Evolutionary conservation across 2,329 filamentous ascomycete genomes (phyloP), one percentile per base, ranked within the genome.

Genomic region (Penicillium olsonii): DNA sequence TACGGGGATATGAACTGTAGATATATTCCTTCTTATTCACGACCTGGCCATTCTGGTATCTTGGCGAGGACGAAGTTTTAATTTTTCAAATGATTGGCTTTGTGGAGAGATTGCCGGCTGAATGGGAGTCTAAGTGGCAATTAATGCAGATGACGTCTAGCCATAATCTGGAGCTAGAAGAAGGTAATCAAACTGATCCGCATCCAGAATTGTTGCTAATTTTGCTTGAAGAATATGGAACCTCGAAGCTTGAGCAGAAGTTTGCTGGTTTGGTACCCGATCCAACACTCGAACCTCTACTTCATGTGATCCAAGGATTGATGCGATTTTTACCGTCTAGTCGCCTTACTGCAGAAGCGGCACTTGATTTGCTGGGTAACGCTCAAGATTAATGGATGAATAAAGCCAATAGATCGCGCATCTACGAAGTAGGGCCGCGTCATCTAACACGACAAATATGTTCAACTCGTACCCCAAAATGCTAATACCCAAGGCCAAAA

Each of bases 11-110:
- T 51, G 1, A 46, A 37, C 4, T 46, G 1, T 45, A 60, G 59
- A 60, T 60, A 40, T 60, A 64, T 48, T 43, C 45, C 3, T 56
- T 64, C 20, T 18, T 62, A 27, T 60, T 64, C 29, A 48, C 24
- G 14, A 29, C 33, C 38, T 50, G 24, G 4, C 56, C 50, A 18
- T 64, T 62, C 42, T 48, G 17, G 29, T 62, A 57, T 41, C 41
- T 59, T 33, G 50, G 47, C 17, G 50, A 56, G 0, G 50, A 55
- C 27, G 49, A 57, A n/a, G 48, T 40, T 17, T 24, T 57, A 4
- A 33, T 59, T 22, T 40, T 33, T 14, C 56, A 64, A 34, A 62
- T 63, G 58, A 57, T 63, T 44, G 45, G 45, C 4, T 59, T 60
- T 35, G 50, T 62, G 39, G 60, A 54, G 41, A 42, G 33, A 3